These are phyloP conservation scores for Exophiala sp. DNA, from an alignment of 2,329 filamentous ascomycete species.

Conservation along the genomic window DNA sequence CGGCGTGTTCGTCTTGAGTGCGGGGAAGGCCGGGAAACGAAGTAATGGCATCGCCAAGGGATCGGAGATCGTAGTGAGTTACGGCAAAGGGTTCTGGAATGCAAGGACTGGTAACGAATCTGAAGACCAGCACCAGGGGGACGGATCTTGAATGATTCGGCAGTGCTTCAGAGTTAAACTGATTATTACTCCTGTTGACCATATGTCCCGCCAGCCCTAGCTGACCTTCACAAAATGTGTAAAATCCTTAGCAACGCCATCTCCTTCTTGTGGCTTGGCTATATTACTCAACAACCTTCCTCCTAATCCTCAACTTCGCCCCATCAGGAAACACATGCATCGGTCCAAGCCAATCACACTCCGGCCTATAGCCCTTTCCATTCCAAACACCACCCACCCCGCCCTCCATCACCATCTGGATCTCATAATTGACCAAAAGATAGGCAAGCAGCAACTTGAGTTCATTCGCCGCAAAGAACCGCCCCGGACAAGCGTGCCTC, in stretches of 20 bases:
- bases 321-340: slow-evolving; percentile 15
- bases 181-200: background rate
- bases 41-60: slow-evolving; percentile 38
- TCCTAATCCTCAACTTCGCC: slow-evolving; percentile 19
- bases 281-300: background rate
- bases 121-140: no score
- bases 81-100: slow-evolving; percentile 51
- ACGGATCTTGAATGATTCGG: slow-evolving; percentile 15
- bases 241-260: no score
- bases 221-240: background rate
- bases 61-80: slow-evolving; percentile 52
- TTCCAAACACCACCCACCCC: slow-evolving; percentile 9
- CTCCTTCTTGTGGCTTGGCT: no score
- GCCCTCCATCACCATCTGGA: slow-evolving; percentile 17
- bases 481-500: slow-evolving; percentile 41
- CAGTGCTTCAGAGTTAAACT: slow-evolving; percentile 11
- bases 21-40: slow-evolving; percentile 48
- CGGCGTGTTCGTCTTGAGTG: slow-evolving; percentile 49
- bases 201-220: background rate
- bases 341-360: slow-evolving; percentile 15
- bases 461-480: slow-evolving; percentile 30
- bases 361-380: slow-evolving; percentile 8
- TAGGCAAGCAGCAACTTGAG: slow-evolving; percentile 31
- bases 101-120: slow-evolving; percentile 4
- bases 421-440: slow-evolving; percentile 33